Conservation (phyloP, 768 basidiomycete species). For the Podaxis sp. region DNA sequence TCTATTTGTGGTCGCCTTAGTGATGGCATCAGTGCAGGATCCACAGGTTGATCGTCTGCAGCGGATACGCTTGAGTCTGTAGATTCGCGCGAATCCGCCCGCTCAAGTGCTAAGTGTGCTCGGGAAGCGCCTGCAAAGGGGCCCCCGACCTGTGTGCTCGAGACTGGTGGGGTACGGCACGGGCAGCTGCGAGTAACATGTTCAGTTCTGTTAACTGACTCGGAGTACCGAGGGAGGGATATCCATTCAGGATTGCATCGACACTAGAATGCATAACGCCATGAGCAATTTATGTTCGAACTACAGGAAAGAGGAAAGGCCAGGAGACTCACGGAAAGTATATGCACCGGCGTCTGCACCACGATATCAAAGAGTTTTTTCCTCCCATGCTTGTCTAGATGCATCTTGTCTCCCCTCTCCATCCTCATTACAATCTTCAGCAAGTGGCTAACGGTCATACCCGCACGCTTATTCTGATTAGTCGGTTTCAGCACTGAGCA, state of each 20-base stretch:
- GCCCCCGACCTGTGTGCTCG: conserved; percentile 12
- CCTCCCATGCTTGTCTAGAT: conserved; percentile 67
- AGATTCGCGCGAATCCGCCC: conserved; percentile 32
- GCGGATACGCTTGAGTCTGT: conserved; percentile 35
- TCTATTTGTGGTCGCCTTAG: conserved; percentile 22
- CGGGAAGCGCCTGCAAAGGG: conserved; percentile 12
- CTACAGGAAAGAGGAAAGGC: neutral
- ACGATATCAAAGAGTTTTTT: conserved; percentile 86
- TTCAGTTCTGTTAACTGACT: conserved; percentile 38
- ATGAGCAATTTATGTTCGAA: neutral
- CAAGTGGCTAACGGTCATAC: conserved; percentile 72
- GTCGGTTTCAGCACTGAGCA: conserved; percentile 70
- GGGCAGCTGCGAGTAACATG: conserved; percentile 43
- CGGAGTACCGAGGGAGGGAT: conserved; percentile 74
- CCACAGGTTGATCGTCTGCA: conserved; percentile 36
- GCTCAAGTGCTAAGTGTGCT: conserved; percentile 26
- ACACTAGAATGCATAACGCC: conserved; percentile 44
- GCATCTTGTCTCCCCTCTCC: conserved; percentile 72
- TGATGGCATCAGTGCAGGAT: conserved; percentile 29
- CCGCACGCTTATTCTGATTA: conserved; percentile 74
- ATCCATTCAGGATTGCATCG: conserved; percentile 81
- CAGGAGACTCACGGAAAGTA: conserved; percentile 70
- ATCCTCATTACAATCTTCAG: conserved; percentile 84
- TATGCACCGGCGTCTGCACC: conserved; percentile 80
- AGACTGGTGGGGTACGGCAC: conserved; percentile 33